Conservation (phyloP, 805 yeast species). For the Candida hispaniensis region DNA sequence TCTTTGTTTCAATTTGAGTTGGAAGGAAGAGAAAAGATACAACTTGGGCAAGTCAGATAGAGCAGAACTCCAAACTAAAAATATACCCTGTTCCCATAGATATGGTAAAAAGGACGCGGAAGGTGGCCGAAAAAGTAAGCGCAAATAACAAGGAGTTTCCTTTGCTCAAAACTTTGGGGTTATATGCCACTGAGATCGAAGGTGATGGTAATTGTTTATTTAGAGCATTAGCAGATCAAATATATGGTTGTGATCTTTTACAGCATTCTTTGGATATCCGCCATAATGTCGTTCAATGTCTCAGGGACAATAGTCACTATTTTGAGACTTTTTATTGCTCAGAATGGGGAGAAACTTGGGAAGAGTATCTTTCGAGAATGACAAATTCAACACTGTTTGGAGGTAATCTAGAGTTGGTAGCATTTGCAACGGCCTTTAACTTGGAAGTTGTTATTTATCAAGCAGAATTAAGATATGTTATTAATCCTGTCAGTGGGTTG, state of each 20-base stretch:
- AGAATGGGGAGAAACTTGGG: conserved; percentile 29
- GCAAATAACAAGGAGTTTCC: no score
- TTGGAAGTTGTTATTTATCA: conserved; percentile 32
- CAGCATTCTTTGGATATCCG: conserved; percentile 26
- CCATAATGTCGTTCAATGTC: conserved; percentile 26
- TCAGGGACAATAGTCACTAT: conserved; percentile 25
- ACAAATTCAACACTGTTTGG: conserved; percentile 33
- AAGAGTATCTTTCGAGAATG: conserved; percentile 28
- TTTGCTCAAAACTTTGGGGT: conserved; percentile 26
- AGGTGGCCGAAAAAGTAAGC: no score
- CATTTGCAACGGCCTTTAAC: conserved; percentile 29
- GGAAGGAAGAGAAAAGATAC: no score
- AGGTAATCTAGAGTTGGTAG: conserved; percentile 35
- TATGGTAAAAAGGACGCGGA: no score
- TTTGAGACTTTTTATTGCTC: conserved; percentile 27
- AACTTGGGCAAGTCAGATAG: no score
- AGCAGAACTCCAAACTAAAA: no score
- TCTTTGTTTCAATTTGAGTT: no score
- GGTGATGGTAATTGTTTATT: conserved; percentile 38
- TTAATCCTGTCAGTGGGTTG: conserved; percentile 17
- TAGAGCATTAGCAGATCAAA: conserved; percentile 33
- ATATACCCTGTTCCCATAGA: no score
- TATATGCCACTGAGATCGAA: conserved; percentile 30
- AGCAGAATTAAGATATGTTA: conserved; percentile 29
- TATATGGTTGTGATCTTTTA: conserved; percentile 29